Evolutionary conservation across 2,329 filamentous ascomycete genomes (phyloP).

Genomic region (Lecanosticta acicola): DNA sequence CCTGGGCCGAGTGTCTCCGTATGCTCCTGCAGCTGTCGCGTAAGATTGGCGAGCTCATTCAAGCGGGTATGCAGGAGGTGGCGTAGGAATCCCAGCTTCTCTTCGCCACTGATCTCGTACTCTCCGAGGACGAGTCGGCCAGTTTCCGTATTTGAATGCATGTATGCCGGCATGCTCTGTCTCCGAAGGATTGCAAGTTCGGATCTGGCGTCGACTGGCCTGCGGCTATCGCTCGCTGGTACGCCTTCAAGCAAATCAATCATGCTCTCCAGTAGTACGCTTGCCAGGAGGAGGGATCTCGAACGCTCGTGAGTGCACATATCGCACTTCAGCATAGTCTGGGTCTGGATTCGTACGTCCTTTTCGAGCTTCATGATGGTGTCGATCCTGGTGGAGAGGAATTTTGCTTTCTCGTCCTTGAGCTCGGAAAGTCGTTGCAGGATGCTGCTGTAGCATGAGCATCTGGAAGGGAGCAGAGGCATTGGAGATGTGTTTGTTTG

Average conservation of each 20-base stretch:
- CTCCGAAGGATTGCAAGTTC: neutral
- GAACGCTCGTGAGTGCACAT: neutral
- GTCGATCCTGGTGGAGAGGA: neutral
- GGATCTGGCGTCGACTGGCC: neutral
- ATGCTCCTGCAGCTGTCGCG: slow-evolving; percentile 1
- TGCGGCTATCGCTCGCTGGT: neutral
- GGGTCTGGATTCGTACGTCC: slow-evolving; percentile 1
- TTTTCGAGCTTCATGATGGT: slow-evolving; percentile 2
- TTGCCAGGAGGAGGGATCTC: neutral
- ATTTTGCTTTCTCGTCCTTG: neutral
- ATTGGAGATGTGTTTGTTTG: neutral
- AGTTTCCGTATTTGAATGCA: neutral
- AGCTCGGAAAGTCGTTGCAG: slow-evolving; percentile 1
- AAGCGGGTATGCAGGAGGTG: slow-evolving; percentile 1
- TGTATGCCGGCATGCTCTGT: neutral
- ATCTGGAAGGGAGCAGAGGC: neutral
- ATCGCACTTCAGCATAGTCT: neutral
- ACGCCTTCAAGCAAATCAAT: slow-evolving; percentile 1
- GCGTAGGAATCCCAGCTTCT: slow-evolving; percentile 1
- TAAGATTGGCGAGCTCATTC: neutral
- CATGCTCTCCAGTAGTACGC: slow-evolving; percentile 1
- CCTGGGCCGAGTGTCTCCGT: neutral
- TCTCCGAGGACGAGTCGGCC: neutral
- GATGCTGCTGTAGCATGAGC: slow-evolving; percentile 1
- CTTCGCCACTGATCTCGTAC: neutral